Evolutionary conservation across 331 rosid species (phyloP).

Genomic region (Acacia concinna): DNA sequence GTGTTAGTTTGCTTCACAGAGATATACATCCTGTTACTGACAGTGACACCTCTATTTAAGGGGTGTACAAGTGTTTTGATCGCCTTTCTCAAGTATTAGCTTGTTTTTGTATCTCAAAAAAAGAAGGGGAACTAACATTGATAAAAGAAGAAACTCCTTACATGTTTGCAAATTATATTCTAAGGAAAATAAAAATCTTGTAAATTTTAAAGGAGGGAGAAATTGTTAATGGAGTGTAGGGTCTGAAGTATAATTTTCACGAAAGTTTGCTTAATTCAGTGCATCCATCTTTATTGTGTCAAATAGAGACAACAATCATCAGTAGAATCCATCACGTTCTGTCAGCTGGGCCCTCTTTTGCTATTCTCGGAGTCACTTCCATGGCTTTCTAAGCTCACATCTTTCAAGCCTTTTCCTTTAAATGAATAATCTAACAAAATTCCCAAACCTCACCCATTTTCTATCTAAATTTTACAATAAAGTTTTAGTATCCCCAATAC

Average conservation of each 20-base stretch:
- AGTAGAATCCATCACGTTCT: background rate
- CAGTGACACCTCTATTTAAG: too few relatives aligned
- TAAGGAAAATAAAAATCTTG: background rate
- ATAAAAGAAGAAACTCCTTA: too few relatives aligned
- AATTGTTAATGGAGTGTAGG: background rate
- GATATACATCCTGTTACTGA: too few relatives aligned
- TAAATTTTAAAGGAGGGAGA: background rate
- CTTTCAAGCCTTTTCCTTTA: background rate
- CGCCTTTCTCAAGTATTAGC: too few relatives aligned
- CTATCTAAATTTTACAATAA: background rate
- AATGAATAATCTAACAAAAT: background rate
- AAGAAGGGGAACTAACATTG: too few relatives aligned
- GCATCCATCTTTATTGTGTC: background rate
- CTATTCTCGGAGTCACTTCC: background rate
- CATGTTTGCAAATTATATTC: background rate
- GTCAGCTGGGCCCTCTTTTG: background rate
- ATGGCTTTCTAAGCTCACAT: background rate
- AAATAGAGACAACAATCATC: background rate
- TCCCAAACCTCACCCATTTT: background rate
- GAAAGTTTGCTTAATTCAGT: background rate
- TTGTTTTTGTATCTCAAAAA: too few relatives aligned
- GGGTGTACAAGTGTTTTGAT: too few relatives aligned
- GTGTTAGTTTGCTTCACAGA: too few relatives aligned
- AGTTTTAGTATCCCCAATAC: too few relatives aligned
- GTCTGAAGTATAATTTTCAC: background rate